phyloP scores from a whole-genome alignment of 495 filamentous ascomycete genomes.

The Penicillium verhagenii region DNA sequence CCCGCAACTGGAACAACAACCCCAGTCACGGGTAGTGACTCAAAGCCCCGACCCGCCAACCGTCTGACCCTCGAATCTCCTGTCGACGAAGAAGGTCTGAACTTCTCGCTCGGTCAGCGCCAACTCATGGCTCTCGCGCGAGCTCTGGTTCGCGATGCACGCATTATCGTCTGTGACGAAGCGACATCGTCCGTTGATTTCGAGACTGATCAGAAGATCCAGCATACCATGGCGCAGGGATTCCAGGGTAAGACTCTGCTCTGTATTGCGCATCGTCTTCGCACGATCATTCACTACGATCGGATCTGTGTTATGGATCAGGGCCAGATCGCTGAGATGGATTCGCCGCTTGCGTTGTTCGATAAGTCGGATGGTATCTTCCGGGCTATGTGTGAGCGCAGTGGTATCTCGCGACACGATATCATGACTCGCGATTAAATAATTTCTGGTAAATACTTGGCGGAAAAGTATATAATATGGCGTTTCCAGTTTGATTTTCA shows the following conservation, averaged over 20 bases:
- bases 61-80: conserved; percentile 78
- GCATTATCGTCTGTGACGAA: conserved; percentile 96
- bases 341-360: conserved; percentile 70
- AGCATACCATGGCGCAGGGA: conserved; percentile 80
- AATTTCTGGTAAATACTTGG: not conserved
- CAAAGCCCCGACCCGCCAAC: conserved; percentile 16
- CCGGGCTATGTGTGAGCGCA: conserved; percentile 86
- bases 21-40: conserved; percentile 9
- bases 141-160: conserved; percentile 78
- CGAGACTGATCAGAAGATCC: conserved; percentile 95
- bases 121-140: conserved; percentile 94
- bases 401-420: conserved; percentile 78
- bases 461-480: not conserved
- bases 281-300: conserved; percentile 93
- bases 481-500: not conserved
- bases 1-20: conserved; percentile 17
- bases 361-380: conserved; percentile 70
- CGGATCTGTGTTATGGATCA: conserved; percentile 94
- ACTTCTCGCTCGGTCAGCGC: conserved; percentile 94
- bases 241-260: conserved; percentile 89
- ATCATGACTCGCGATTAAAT: conserved; percentile 19
- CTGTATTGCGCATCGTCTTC: conserved; percentile 91
- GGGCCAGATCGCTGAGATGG: conserved; percentile 82
- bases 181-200: conserved; percentile 92
- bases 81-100: conserved; percentile 93